Conservation (phyloP, 139 green algal species). For the Chlorella ohadii region DNA sequence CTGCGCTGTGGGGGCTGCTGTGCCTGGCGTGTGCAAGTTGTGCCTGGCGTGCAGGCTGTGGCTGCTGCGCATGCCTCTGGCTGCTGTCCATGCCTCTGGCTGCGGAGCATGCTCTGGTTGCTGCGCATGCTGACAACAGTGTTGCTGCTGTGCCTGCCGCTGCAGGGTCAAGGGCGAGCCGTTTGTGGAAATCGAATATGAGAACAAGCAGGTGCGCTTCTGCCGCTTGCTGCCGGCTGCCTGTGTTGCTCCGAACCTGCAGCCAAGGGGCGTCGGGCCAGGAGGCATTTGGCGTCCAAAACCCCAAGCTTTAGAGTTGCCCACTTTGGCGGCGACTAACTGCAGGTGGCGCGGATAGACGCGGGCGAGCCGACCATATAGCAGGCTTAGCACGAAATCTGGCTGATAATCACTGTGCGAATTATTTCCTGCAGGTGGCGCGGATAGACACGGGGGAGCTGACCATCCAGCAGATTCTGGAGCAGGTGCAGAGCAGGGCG, state of each 20-base stretch:
- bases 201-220: constrained; percentile 38
- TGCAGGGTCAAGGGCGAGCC: constrained; percentile 42
- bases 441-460: constrained; percentile 26
- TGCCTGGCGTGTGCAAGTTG: too few species aligned
- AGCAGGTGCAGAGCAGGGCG: constrained; percentile 38
- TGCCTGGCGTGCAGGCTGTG: too few species aligned
- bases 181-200: constrained; percentile 46
- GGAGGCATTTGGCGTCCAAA: too few species aligned
- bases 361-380: constrained; percentile 35
- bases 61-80: too few species aligned
- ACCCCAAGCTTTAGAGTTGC: too few species aligned
- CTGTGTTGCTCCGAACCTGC: too few species aligned
- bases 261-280: too few species aligned
- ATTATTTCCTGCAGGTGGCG: not conserved
- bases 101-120: not conserved
- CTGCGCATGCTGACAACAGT: not conserved
- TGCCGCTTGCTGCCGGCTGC: not conserved
- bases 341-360: not conserved
- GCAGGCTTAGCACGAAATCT: too few species aligned
- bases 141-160: not conserved
- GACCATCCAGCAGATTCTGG: constrained; percentile 42
- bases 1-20: not conserved
- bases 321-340: too few species aligned
- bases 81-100: not conserved
- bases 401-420: too few species aligned